Conservation (phyloP, 805 yeast species). For the Wickerhamiella shivajii region DNA sequence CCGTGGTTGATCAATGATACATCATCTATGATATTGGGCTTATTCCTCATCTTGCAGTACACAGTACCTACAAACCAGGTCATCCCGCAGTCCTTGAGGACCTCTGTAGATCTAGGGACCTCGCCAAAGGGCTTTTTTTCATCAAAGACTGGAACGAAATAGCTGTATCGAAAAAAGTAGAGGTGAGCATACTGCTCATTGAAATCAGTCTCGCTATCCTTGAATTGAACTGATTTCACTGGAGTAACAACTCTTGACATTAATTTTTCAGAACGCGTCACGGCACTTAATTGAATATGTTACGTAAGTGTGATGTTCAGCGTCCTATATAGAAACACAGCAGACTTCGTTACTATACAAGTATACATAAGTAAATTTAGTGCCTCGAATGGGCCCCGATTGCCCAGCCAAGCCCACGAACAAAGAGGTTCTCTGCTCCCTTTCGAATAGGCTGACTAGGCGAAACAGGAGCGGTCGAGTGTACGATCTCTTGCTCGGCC, state of each 20-base stretch:
- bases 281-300: no score
- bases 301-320: no score
- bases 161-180: conserved; percentile 40
- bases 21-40: conserved; percentile 74
- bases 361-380: neutral
- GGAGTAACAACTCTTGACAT: no score
- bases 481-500: neutral
- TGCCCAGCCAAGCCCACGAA: conserved; percentile 8
- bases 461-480: neutral
- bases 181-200: conserved; percentile 47
- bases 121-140: conserved; percentile 31
- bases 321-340: no score
- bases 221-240: no score
- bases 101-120: conserved; percentile 45
- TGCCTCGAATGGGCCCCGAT: conserved; percentile 4
- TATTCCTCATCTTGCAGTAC: conserved; percentile 67
- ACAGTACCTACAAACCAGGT: conserved; percentile 83
- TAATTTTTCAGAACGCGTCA: no score
- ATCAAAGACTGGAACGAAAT: conserved; percentile 34
- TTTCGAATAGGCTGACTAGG: conserved; percentile 1
- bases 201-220: no score
- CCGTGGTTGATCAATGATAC: conserved; percentile 33
- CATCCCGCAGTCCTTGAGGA: conserved; percentile 39
- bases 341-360: no score
- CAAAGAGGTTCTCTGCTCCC: conserved; percentile 4